Evolutionary conservation across 2,329 filamentous ascomycete genomes (phyloP), one percentile per base, ranked within the genome.

Genomic region (Colletotrichum sp.): DNA sequence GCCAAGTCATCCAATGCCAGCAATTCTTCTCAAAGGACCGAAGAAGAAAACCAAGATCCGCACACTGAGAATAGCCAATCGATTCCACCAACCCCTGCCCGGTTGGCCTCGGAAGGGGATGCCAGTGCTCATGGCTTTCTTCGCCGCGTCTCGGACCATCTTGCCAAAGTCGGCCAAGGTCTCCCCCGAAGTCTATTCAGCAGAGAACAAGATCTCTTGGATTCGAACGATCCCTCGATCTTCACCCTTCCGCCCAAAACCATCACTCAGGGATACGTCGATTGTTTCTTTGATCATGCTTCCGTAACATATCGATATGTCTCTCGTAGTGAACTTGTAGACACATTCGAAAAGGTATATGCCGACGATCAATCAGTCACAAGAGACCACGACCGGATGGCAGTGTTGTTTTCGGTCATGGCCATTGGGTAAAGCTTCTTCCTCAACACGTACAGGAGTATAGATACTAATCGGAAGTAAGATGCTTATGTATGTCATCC

Each of bases 391-490:
- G 18, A n/a, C 2, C 39, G 39, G 18, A 48, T 48, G 39, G 39
- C 39, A n/a, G 39, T 48, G 39, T 48, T 48, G 39, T 10, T 48
- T 48, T 4, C 10, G 6, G 39, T 48, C 39, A 48, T n/a, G 39
- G 39, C 39, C 9, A 48, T n/a, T 48, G 18, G 39, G 39, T 48
- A n/a, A 21, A n/a, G 39, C 12, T 2, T 48, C 39, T 48, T 48
- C 1, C 39, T 7, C 18, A 48, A n/a, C 0, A n/a, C 5, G 3
- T 48, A 2, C 39, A 6, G 18, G 0, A 48, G 9, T 48, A 12
- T 4, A n/a, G 18, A 9, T 12, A n/a, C 5, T 48, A 48, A 48
- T n/a, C 9, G 39, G 1, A 48, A 39, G 14, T n/a, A 48, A 48
- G 39, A 48, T 48, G 39, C 39, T 48, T 48, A 4, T 48, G 18